A percentile compares a stretch with the other conserved stretches of the same genome.
Conservation (phyloP, 1,284 basidiomycete genomes). For the Dichomitus squalens region DNA sequence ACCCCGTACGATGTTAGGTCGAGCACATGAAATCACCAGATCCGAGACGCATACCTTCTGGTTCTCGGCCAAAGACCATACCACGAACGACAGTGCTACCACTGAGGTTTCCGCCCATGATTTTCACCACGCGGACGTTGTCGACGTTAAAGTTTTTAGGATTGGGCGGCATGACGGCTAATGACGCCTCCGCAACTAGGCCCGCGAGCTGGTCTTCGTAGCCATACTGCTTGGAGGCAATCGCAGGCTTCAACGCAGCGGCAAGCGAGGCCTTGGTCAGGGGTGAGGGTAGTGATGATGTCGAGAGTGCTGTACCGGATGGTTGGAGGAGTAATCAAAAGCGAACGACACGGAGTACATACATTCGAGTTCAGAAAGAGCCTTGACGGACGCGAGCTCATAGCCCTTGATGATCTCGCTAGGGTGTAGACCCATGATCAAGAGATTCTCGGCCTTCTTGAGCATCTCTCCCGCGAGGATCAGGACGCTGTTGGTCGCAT, state of each 20-base stretch:
- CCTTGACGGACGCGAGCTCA: slow-evolving; percentile 90
- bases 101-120: slow-evolving; percentile 89
- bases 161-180: slow-evolving; percentile 89
- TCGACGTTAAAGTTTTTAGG: slow-evolving; percentile 96
- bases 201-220: slow-evolving; percentile 83
- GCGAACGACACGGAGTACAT: slow-evolving; percentile 38
- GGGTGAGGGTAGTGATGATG: slow-evolving; percentile 72
- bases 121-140: slow-evolving; percentile 98
- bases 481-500: slow-evolving; percentile 94
- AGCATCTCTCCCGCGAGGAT: slow-evolving; percentile 96
- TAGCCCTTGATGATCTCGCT: slow-evolving; percentile 95
- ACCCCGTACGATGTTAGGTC: neutral
- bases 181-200: slow-evolving; percentile 91
- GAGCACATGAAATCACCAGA: neutral
- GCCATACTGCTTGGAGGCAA: slow-evolving; percentile 98
- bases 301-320: slow-evolving; percentile 55
- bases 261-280: slow-evolving; percentile 79
- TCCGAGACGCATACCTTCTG: slow-evolving; percentile 67
- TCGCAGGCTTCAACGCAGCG: slow-evolving; percentile 84
- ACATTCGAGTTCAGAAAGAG: slow-evolving; percentile 91
- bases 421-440: slow-evolving; percentile 97
- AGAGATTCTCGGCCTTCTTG: slow-evolving; percentile 90
- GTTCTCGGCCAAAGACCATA: slow-evolving; percentile 98
- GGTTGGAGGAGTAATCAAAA: neutral
- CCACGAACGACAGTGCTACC: slow-evolving; percentile 91